phyloP scores from a whole-genome alignment of 2,329 filamentous ascomycete species.

The Colletotrichum falcatum region DNA sequence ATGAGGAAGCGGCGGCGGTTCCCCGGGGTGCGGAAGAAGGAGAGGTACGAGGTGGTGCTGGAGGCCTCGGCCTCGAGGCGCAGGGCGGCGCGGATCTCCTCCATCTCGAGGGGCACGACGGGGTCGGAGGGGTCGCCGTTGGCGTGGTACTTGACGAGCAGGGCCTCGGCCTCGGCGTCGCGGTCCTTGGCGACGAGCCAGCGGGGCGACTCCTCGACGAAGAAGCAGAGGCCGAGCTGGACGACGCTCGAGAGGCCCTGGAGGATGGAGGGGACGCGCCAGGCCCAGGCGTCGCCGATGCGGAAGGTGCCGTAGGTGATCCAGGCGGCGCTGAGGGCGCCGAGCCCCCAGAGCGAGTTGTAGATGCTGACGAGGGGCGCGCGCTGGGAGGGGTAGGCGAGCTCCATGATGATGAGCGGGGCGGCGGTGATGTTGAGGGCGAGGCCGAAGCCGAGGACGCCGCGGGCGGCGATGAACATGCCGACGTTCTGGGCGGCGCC shows the following conservation, averaged over 20 bases:
- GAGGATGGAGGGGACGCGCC: slow-evolving; percentile 34
- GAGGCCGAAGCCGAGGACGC: slow-evolving; percentile 56
- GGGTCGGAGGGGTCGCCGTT: slow-evolving; percentile 62
- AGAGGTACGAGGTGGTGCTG: slow-evolving; percentile 41
- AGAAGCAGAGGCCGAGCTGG: slow-evolving; percentile 35
- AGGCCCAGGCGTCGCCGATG: slow-evolving; percentile 34
- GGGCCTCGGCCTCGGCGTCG: slow-evolving; percentile 48
- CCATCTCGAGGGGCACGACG: slow-evolving; percentile 56
- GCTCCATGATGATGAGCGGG: slow-evolving; percentile 36
- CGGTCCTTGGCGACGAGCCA: slow-evolving; percentile 49
- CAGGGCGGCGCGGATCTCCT: slow-evolving; percentile 39
- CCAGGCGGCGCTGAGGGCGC: slow-evolving; percentile 42
- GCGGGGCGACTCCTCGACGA: slow-evolving; percentile 50
- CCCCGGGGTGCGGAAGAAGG: slow-evolving; percentile 42
- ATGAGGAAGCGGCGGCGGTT: slow-evolving; percentile 58
- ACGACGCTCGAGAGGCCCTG: slow-evolving; percentile 30
- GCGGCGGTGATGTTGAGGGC: slow-evolving; percentile 46
- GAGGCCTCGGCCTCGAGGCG: slow-evolving; percentile 36
- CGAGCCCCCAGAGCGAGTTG: slow-evolving; percentile 37
- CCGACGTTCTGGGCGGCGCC: slow-evolving; percentile 57
- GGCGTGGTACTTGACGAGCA: slow-evolving; percentile 59
- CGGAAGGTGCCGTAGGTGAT: slow-evolving; percentile 40
- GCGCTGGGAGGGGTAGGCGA: slow-evolving; percentile 33
- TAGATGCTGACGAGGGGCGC: slow-evolving; percentile 32
- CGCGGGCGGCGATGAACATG: slow-evolving; percentile 57